phyloP scores from a whole-genome alignment of 192 early-diverging fungal genomes.

The Coemansia sp. region DNA sequence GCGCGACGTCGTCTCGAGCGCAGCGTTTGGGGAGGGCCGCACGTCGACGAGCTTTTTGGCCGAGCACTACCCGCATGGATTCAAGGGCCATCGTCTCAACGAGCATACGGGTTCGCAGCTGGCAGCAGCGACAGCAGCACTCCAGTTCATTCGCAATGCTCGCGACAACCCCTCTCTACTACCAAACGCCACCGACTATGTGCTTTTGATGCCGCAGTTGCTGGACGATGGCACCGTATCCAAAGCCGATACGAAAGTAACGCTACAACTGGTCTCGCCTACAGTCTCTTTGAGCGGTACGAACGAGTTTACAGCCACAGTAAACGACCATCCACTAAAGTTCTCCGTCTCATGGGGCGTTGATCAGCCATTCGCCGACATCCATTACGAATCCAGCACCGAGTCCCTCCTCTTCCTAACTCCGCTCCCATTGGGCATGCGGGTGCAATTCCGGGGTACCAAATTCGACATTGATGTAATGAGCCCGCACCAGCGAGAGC shows the following conservation, averaged over 20 bases:
- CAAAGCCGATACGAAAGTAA: conserved; percentile 27
- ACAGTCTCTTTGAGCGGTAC: conserved; percentile 5
- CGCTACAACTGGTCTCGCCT: background rate
- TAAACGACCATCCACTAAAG: conserved; percentile 8
- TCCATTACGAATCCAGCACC: background rate
- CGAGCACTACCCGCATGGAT: conserved; percentile 85
- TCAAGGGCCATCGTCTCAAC: conserved; percentile 72
- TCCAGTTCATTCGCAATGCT: conserved; percentile 67
- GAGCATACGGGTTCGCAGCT: conserved; percentile 56
- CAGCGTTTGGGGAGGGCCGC: conserved; percentile 70
- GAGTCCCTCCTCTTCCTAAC: conserved; percentile 71
- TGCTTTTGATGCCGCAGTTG: conserved; percentile 46
- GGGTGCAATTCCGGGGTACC: conserved; percentile 78
- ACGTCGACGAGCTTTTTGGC: conserved; percentile 84
- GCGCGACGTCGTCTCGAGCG: conserved; percentile 76
- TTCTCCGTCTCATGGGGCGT: conserved; percentile 63
- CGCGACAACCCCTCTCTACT: conserved; percentile 45
- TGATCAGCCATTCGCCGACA: conserved; percentile 69
- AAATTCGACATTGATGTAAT: conserved; percentile 76
- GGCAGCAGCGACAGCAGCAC: conserved; percentile 60
- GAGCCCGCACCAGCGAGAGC: conserved; percentile 60
- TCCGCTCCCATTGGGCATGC: conserved; percentile 69
- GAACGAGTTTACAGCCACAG: conserved; percentile 30
- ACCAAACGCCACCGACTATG: background rate
- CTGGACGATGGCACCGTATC: conserved; percentile 46